Conservation (phyloP, 805 yeast genomes). For the Yamadazyma insecticola region DNA sequence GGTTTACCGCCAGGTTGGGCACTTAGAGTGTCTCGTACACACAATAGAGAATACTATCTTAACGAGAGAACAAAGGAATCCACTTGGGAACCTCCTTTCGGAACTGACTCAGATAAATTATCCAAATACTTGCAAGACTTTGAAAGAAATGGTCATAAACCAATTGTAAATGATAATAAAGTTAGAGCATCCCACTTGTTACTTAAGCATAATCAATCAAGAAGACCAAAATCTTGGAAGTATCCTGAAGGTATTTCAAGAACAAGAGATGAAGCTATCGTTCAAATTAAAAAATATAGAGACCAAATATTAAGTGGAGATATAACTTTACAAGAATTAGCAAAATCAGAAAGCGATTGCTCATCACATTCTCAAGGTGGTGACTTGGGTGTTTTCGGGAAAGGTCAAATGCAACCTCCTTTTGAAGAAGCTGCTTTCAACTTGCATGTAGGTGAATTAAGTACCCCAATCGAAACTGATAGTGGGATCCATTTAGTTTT, state of each 20-base stretch:
- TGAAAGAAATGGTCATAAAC: conserved; percentile 37
- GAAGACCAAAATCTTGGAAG: conserved; percentile 94
- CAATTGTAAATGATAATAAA: conserved; percentile 46
- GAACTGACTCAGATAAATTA: conserved; percentile 61
- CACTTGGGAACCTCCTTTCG: conserved; percentile 88
- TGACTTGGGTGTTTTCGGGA: conserved; percentile 84
- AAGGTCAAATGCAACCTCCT: conserved; percentile 92
- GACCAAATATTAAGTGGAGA: conserved; percentile 61
- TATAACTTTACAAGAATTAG: conserved; percentile 63
- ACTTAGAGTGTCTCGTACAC: conserved; percentile 70
- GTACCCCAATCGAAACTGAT: conserved; percentile 80
- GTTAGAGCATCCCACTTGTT: conserved; percentile 79
- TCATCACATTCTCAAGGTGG: conserved; percentile 84
- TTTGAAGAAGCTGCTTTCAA: conserved; percentile 87
- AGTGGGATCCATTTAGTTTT: conserved; percentile 88
- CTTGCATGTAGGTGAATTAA: conserved; percentile 76
- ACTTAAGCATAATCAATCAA: conserved; percentile 74
- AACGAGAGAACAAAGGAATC: conserved; percentile 68
- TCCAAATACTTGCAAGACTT: conserved; percentile 48
- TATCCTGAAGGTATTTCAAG: conserved; percentile 65
- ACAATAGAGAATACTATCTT: conserved; percentile 79
- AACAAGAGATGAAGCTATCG: conserved; percentile 78
- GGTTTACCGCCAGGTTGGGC: conserved; percentile 91
- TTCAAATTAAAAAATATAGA: conserved; percentile 54
- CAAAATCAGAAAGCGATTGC: conserved; percentile 83